Evolutionary conservation across 169 alveolate genomes (phyloP), one percentile per base, ranked within the genome.

Genomic region (Plasmodium ovale): DNA sequence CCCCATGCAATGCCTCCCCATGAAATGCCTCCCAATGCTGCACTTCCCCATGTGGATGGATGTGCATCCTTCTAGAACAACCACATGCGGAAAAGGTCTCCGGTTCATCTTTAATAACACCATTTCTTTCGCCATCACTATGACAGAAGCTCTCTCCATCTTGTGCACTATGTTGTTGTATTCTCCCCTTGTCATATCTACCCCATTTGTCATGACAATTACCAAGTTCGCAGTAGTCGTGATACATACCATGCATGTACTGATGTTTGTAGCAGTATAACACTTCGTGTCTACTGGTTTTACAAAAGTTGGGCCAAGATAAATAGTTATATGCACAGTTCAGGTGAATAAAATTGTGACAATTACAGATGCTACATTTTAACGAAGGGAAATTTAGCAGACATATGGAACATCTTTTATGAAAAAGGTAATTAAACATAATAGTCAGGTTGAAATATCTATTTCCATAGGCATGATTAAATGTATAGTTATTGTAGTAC

Each of bases 191-290:
- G 0, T 59, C 60, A n/a, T n/a, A n/a, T n/a, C n/a, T n/a, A n/a
- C n/a, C n/a, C n/a, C n/a, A n/a, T n/a, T n/a, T n/a, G n/a, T n/a
- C n/a, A n/a, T n/a, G n/a, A n/a, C n/a, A n/a, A n/a, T n/a, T n/a
- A n/a, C 23, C 56, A 47, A n/a, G 68, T 12, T 64, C 90, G 35
- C 51, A 35, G 37, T 65, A 65, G 58, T 82, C 51, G 65, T 82
- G 90, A 65, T 65, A 44, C 21, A 44, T 64, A 3, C 90, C 90
- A 33, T 82, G 90, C 84, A 82, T 64, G 59, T 82, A 82, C 33
- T 82, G 90, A 54, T 82, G 90, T 16, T 82, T 54, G 60, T 65
- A 64, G 9, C 90, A 82, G 23, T 82, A 82, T 7, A 82, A 42
- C 12, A 54, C 35, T 56, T 82, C 90, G 21, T 82, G 90, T 82